Evolutionary conservation across 83 land plant genomes (phyloP).

Genomic region (Picea abies): DNA sequence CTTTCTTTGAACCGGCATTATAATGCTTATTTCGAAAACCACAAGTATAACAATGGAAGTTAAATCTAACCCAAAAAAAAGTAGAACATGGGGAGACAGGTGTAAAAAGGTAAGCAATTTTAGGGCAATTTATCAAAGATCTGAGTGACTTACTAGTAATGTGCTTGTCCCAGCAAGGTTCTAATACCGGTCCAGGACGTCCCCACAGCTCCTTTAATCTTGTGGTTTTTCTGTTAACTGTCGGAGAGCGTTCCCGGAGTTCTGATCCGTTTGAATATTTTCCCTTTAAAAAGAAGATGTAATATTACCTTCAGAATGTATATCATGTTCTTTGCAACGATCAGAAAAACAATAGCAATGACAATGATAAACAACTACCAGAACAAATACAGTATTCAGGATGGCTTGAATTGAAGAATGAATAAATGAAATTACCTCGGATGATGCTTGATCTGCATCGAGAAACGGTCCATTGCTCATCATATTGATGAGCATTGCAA

Average conservation of each 20-base stretch:
- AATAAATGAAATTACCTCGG: neutral
- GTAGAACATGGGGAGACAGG: neutral
- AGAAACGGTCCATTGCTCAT: conserved; percentile 14
- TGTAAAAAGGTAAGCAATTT: too few species aligned
- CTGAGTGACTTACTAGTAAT: conserved; percentile 11
- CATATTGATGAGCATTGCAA: conserved; percentile 20
- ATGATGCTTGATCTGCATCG: conserved; percentile 9
- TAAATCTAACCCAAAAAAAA: too few species aligned
- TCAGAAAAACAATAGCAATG: too few species aligned
- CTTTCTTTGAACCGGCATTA: too few species aligned
- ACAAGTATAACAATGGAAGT: too few species aligned
- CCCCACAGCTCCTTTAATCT: conserved; percentile 12
- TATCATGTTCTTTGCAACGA: too few species aligned
- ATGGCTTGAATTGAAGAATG: too few species aligned
- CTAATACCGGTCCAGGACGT: conserved; percentile 10
- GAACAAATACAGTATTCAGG: too few species aligned
- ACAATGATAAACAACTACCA: too few species aligned
- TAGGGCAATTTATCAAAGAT: neutral
- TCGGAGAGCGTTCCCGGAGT: neutral
- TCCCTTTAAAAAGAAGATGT: neutral
- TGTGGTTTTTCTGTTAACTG: neutral
- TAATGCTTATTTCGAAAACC: too few species aligned
- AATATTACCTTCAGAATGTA: neutral
- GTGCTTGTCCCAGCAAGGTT: conserved; percentile 16
- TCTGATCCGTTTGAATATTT: neutral